Base-by-base conservation (phyloP, 2,329 filamentous ascomycete genomes). In the Trichoderma citrinoviride region DNA sequence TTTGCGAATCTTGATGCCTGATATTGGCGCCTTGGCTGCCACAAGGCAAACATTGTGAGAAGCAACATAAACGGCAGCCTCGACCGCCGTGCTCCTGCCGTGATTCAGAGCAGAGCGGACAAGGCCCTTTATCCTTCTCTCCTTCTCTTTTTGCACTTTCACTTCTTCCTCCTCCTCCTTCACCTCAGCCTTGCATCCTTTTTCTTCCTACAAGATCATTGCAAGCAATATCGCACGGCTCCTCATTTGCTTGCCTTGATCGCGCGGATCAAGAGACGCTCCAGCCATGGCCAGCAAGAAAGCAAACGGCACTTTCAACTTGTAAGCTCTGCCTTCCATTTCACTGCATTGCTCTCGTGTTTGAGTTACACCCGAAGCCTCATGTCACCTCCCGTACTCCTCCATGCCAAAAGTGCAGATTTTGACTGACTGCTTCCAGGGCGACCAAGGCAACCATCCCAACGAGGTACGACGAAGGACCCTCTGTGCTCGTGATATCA, bases 391-490 rank as follows among this genome's bases (percentile, higher is more conserved):
- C 3, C 19, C 15, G 15, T 47, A 15, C 15, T 58, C 5, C 12
- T 37, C 27, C 15, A 29, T 25, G 12, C 2, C 25, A 1, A 21
- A 25, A 6, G 12, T 5, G 27, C 44, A 37, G 21, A 19, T 3
- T 17, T 5, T 43, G 23, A 53, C 58, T 61, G 47, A 61, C 37
- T 7, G 37, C 17, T 53, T 25, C n/a, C 23, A 71, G 70, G 25
- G 52, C 62, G 61, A 40, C 52, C 2, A 40, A 64, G 7, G 44
- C 40, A 21, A 23, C 23, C 2, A 17, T 65, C 0, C 66, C 67
- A 15, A 67, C 54, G 3, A 60, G 65, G 71, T 72, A 57, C 65
- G 49, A n/a, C 3, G 6, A 17, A 33, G 12, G 33, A 5, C 21
- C 19, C 23, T 25, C 29, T 10, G n/a, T 23, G 21, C 12, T 7